Evolutionary conservation across 257 asterid genomes (phyloP), one percentile per base, ranked within the genome.

Genomic region (Solanum boliviense): DNA sequence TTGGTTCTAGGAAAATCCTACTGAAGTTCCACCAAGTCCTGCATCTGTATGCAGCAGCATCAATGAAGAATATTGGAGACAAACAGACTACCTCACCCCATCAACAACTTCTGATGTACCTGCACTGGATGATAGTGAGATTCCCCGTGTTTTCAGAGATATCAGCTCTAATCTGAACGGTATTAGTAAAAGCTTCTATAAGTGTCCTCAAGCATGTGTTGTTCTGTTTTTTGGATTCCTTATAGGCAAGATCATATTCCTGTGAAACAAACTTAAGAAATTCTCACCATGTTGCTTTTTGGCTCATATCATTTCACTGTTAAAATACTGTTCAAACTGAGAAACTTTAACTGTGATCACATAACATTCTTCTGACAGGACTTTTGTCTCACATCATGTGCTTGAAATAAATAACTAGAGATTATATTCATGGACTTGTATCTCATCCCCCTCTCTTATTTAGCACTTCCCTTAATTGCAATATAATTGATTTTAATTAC

Each of bases 1-100:
- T 29, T 88, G 60, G 75, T 89, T 93, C 35, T 86, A 97, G 99
- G 99, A 96, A 89, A 92, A 97, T 85, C 93, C 92, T 71, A 96
- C 99, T 8, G 99, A 97, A 94, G 99, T 97, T 85, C 99, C 99
- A 87, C 99, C 99, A 70, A 97, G 99, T 93, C 99, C 99, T 34
- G 99, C 99, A 88, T 96, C 99, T 38, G 95, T 94, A 44, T 95
- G 98, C 91, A 97, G 99, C 89, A 95, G 94, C 84, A 73, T 91
- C 90, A 94, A 92, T 68, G 99, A 96, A 41, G 98, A 94, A 32
- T 85, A 79, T 89, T 97, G 98, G 95, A 92, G 95, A 93, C 92
- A 94, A 79, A 88, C 92, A 29, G 99, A 93, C 83, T 92, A 88
- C 91, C 91, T 74, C 25, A 97, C 98, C 91, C 95, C 98, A 87